A percentile compares a stretch with the other conserved stretches of the same genome.
phyloP scores from a whole-genome alignment of 2,329 filamentous ascomycete species.

The Coleophoma crateriformis region DNA sequence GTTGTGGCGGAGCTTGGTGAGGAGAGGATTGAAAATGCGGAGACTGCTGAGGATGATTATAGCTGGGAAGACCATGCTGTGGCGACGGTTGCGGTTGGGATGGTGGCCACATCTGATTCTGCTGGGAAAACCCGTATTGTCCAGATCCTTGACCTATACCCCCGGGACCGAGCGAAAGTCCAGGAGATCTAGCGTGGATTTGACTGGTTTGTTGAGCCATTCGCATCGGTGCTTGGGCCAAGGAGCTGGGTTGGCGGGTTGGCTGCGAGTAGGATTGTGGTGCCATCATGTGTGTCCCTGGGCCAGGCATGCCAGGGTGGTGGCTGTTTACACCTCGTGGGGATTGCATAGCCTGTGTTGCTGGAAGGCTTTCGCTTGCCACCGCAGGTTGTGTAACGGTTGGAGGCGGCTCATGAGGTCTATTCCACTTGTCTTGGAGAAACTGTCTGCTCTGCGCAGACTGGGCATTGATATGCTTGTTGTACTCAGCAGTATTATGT shows the following conservation, averaged over 20 bases:
- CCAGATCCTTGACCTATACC: conserved; percentile 39
- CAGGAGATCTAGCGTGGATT: conserved; percentile 63
- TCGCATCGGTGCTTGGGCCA: conserved; percentile 69
- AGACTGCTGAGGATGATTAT: conserved; percentile 39
- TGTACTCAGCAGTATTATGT: conserved; percentile 84
- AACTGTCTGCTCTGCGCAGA: conserved; percentile 75
- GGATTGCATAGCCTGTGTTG: conserved; percentile 52
- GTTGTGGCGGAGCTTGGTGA: conserved; percentile 52
- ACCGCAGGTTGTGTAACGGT: conserved; percentile 27
- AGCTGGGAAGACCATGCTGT: conserved; percentile 49
- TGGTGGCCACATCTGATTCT: conserved; percentile 57
- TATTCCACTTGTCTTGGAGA: conserved; percentile 74
- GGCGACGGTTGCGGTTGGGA: conserved; percentile 58
- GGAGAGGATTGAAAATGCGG: conserved; percentile 38
- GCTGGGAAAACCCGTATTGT: conserved; percentile 56
- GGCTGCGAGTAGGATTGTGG: conserved; percentile 64
- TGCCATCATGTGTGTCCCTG: conserved; percentile 34
- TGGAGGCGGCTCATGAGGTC: conserved; percentile 74
- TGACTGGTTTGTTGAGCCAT: conserved; percentile 52
- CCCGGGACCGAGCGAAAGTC: conserved; percentile 47
- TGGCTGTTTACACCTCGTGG: conserved; percentile 51
- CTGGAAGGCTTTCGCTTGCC: conserved; percentile 36
- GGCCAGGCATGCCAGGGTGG: conserved; percentile 42
- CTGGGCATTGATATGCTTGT: conserved; percentile 75
- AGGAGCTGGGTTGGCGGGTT: conserved; percentile 64